A percentile compares a stretch with the other conserved stretches of the same genome.
Evolutionary conservation across 352 stramenopile genomes (phyloP).

Genomic region (Phytophthora cajani): DNA sequence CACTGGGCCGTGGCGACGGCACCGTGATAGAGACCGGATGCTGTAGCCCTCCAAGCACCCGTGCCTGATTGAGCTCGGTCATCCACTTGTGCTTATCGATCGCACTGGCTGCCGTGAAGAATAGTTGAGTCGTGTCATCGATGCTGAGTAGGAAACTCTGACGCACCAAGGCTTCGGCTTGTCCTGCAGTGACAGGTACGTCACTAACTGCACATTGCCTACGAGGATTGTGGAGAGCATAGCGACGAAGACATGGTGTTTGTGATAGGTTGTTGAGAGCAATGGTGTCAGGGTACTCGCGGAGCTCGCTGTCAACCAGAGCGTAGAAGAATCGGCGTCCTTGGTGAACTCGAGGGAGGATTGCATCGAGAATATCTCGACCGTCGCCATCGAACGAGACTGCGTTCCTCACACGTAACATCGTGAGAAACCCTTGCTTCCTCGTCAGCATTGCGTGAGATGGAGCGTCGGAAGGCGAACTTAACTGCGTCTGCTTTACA

Average conservation of each 20-base stretch:
- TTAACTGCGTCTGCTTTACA: constrained; percentile 2
- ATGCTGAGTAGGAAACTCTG: constrained; percentile 51
- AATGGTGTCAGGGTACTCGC: constrained; percentile 47
- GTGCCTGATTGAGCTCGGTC: constrained; percentile 37
- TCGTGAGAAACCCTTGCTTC: constrained; percentile 51
- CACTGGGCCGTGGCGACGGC: constrained; percentile 12
- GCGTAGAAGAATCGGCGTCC: constrained; percentile 39
- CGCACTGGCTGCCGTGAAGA: constrained; percentile 48
- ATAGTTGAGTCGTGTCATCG: constrained; percentile 20
- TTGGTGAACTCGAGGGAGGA: constrained; percentile 29
- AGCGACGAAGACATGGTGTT: constrained; percentile 15
- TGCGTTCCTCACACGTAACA: constrained; percentile 11
- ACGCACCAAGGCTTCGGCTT: constrained; percentile 30
- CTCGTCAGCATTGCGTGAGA: constrained; percentile 23
- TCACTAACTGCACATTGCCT: constrained; percentile 23
- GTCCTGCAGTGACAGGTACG: constrained; percentile 15
- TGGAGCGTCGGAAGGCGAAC: neutral
- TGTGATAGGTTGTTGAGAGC: constrained; percentile 23
- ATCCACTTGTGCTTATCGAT: constrained; percentile 66
- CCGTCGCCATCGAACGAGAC: constrained; percentile 1
- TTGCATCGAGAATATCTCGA: constrained; percentile 5
- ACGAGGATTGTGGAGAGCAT: constrained; percentile 25
- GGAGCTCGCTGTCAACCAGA: constrained; percentile 40
- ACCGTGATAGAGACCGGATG: constrained; percentile 26
- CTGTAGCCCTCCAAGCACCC: constrained; percentile 13